Conservation (phyloP, 768 basidiomycete species). For the Mycena albidolilacea region DNA sequence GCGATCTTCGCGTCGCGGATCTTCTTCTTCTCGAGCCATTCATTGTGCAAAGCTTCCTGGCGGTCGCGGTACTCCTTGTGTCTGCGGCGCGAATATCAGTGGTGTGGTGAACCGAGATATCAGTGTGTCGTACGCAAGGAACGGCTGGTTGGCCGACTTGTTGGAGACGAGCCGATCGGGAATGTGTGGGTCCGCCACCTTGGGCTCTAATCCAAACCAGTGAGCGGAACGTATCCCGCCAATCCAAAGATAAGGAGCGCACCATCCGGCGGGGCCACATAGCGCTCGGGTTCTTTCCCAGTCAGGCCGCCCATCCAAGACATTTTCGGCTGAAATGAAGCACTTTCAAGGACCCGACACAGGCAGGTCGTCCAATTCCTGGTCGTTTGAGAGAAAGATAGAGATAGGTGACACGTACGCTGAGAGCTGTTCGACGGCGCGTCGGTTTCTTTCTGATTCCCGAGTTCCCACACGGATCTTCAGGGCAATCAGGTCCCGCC, state of each 20-base stretch:
- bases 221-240: not conserved
- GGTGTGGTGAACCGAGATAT: not conserved
- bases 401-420: slow-evolving; percentile 24
- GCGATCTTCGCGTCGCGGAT: slow-evolving; percentile 82
- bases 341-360: too few species aligned
- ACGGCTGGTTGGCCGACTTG: slow-evolving; percentile 89
- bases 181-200: slow-evolving; percentile 74
- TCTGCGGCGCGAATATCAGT: slow-evolving; percentile 50
- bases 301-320: slow-evolving; percentile 38
- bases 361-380: too few species aligned
- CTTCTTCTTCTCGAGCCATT: slow-evolving; percentile 79
- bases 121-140: slow-evolving; percentile 75
- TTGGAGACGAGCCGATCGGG: slow-evolving; percentile 81
- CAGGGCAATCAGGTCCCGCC: slow-evolving; percentile 11
- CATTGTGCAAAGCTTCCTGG: slow-evolving; percentile 72
- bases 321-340: slow-evolving; percentile 4
- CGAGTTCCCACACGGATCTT: slow-evolving; percentile 9
- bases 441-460: not conserved
- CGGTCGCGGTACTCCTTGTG: slow-evolving; percentile 77
- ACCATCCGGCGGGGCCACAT: slow-evolving; percentile 34
- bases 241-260: slow-evolving; percentile 58
- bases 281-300: slow-evolving; percentile 32
- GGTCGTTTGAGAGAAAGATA: slow-evolving; percentile 10
- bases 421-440: not conserved
- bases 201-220: slow-evolving; percentile 64